Evolutionary conservation across 2,329 filamentous ascomycete genomes (phyloP).

Genomic region (Fusarium buharicum): DNA sequence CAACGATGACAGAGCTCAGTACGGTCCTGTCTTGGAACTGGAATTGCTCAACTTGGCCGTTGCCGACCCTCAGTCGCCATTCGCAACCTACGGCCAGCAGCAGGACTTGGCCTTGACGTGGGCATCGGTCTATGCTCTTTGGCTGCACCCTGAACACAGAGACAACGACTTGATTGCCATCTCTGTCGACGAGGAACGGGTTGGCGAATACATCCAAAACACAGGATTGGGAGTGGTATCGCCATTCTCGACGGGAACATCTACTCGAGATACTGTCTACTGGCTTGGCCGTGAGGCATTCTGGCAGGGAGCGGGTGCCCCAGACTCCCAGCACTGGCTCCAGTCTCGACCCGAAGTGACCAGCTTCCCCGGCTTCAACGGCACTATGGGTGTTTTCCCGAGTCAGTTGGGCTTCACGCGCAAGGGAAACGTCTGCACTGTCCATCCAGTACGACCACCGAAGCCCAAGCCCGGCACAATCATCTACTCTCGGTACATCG

Average conservation of each 20-base stretch:
- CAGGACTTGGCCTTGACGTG: slow-evolving; percentile 10
- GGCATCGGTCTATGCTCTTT: slow-evolving; percentile 25
- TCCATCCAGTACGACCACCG: slow-evolving; percentile 43
- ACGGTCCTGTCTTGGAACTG: slow-evolving; percentile 1
- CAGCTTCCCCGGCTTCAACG: slow-evolving; percentile 39
- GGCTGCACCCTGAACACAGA: slow-evolving; percentile 20
- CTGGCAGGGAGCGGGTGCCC: slow-evolving; percentile 44
- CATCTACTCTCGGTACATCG: slow-evolving; percentile 44
- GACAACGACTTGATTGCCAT: slow-evolving; percentile 22
- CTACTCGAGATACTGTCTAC: slow-evolving; percentile 14
- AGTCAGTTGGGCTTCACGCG: slow-evolving; percentile 44
- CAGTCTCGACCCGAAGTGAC: slow-evolving; percentile 40
- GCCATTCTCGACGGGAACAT: slow-evolving; percentile 5
- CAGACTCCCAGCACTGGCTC: slow-evolving; percentile 42
- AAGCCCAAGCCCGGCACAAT: slow-evolving; percentile 41
- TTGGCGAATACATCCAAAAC: slow-evolving; percentile 20
- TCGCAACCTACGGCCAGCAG: background rate
- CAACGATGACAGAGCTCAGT: slow-evolving; percentile 20
- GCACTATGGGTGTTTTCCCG: slow-evolving; percentile 38
- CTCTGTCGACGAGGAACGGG: slow-evolving; percentile 7
- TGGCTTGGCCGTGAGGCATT: slow-evolving; percentile 41
- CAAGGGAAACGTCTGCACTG: slow-evolving; percentile 45
- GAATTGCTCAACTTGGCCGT: slow-evolving; percentile 2
- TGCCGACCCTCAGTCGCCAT: no score
- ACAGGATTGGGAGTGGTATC: slow-evolving; percentile 20